phyloP scores from a whole-genome alignment of 805 yeast species.

The Wickerhamiella brachini region DNA sequence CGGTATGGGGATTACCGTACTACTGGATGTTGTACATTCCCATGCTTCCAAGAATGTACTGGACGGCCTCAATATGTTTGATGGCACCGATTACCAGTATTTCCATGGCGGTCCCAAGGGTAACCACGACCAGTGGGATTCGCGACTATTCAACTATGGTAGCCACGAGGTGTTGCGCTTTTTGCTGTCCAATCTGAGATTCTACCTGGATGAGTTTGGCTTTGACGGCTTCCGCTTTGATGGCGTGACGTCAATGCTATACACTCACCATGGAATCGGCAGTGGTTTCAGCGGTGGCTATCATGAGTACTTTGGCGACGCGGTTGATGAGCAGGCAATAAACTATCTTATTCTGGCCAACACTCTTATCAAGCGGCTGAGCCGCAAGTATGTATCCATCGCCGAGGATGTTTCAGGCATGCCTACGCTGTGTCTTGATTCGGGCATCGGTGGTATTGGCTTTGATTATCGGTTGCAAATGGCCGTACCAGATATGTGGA shows the following conservation, averaged over 20 bases:
- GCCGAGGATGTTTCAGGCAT: conserved; percentile 98
- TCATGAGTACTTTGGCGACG: conserved; percentile 70
- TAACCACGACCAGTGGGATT: conserved; percentile 85
- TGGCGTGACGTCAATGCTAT: conserved; percentile 91
- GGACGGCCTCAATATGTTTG: conserved; percentile 86
- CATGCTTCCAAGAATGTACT: conserved; percentile 91
- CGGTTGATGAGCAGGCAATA: conserved; percentile 79
- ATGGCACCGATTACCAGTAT: conserved; percentile 89
- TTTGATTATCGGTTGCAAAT: conserved; percentile 87
- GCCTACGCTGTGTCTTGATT: conserved; percentile 81
- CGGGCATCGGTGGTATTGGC: conserved; percentile 72
- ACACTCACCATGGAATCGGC: conserved; percentile 85
- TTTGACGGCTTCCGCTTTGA: conserved; percentile 96
- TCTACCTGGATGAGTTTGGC: conserved; percentile 63
- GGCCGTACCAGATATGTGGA: conserved; percentile 99
- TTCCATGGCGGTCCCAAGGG: conserved; percentile 91
- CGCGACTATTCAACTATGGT: conserved; percentile 86
- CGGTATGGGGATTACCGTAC: conserved; percentile 67
- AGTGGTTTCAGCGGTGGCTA: conserved; percentile 82
- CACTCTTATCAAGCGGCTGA: conserved; percentile 45
- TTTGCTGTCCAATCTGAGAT: conserved; percentile 69
- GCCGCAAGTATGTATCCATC: conserved; percentile 50
- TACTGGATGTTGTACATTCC: conserved; percentile 88
- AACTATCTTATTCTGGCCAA: conserved; percentile 87
- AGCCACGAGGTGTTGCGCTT: conserved; percentile 84